Evolutionary conservation across 140 eudicot species (phyloP), one percentile per base, ranked within the genome.

Genomic region (Flaveria floridana): DNA sequence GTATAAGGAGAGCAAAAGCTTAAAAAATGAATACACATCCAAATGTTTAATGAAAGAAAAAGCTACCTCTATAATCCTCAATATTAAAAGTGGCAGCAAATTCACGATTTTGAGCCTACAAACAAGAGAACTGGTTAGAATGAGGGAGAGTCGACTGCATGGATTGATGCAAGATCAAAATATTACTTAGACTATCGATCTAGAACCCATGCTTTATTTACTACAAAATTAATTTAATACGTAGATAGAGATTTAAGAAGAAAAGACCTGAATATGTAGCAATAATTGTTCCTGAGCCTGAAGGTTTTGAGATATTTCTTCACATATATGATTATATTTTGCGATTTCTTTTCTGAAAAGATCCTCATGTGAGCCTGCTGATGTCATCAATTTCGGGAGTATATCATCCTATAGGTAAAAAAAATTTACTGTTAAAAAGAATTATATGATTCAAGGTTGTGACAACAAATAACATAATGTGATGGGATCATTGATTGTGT

Each of bases 321-420:
- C 82, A 74, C 97, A 95, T 52, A 91, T 90, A 48, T 83, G 85
- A 83, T 95, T 89, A 80, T 88, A 95, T 71, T 95, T 95, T 28
- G 99, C 69, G 55, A 89, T 83, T 83, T 95, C 99, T 86, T 95
- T 95, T 82, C 91, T 85, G 64, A 95, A 95, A 23, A 95, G 96
- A 86, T 95, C 99, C 61, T 95, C 99, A 20, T 85, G 86, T 13
- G 99, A 95, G 52, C 99, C 99, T 3, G 96, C 85, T 53, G 87
- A 87, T 12, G 97, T 84, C 99, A 95, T 95, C 88, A 95, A 72
- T 82, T 95, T 95, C 7, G 99, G 96, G 53, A 95, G 89, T 64
- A 95, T 91, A 76, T 95, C 99, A 87, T 95, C 99, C 99, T 95
- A 81, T 63, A 77, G 52, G 58, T 13, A 63, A 30, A 63, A 3